These are phyloP conservation scores for Hyphopichia buzzinii DNA, from an alignment of 1,139 yeast genomes.

Conservation along the genomic window DNA sequence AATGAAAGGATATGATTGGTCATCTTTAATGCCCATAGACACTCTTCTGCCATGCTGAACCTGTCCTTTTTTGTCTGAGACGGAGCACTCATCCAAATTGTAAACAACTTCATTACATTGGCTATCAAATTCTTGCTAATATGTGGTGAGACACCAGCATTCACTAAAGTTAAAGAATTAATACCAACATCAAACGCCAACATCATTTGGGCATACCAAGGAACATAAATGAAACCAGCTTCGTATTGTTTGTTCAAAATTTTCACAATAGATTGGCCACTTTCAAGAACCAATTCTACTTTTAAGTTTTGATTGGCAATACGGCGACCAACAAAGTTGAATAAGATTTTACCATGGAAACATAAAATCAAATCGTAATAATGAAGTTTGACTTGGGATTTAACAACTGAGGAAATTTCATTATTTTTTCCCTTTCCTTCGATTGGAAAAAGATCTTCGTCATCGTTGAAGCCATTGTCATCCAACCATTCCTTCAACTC, in stretches of 20 bases:
- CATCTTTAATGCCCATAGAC: constrained; percentile 62
- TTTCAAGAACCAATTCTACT: constrained; percentile 31
- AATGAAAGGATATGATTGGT: constrained; percentile 51
- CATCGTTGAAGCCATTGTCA: constrained; percentile 34
- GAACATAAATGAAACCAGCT: constrained; percentile 38
- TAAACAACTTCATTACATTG: constrained; percentile 25
- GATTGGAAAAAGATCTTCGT: constrained; percentile 11
- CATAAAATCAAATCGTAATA: constrained; percentile 39
- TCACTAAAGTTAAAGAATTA: constrained; percentile 43
- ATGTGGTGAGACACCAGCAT: constrained; percentile 33
- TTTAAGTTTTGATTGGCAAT: constrained; percentile 32
- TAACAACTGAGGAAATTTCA: constrained; percentile 22
- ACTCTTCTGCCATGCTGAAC: constrained; percentile 60
- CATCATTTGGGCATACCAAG: constrained; percentile 56
- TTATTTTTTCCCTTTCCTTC: constrained; percentile 3
- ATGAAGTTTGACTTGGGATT: constrained; percentile 40
- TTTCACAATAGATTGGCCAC: constrained; percentile 36
- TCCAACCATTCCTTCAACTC: constrained; percentile 34
- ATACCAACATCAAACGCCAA: constrained; percentile 49
- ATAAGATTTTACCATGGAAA: constrained; percentile 37
- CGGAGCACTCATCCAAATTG: constrained; percentile 27
- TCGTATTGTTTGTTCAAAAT: constrained; percentile 32
- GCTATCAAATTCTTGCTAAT: constrained; percentile 26
- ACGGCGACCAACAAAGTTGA: constrained; percentile 33
- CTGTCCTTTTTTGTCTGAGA: constrained; percentile 36